Base-by-base conservation (phyloP, 345 rosid genomes). In the Sisymbrium altissimum region DNA sequence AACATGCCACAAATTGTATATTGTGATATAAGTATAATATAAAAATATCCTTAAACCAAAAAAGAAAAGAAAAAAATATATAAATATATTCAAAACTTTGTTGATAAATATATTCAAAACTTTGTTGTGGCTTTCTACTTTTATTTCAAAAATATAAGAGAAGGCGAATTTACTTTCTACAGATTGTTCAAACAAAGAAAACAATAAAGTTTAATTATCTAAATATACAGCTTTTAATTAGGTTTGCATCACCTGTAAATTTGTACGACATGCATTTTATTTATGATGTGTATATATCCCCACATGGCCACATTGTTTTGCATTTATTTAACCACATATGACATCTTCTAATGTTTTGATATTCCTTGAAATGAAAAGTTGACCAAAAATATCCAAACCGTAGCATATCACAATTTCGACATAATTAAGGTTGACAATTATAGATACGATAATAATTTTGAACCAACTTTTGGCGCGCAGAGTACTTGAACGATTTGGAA, bases 401-500 rank as follows among this genome's bases (percentile, higher is more conserved):
- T n/a, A 68, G 18, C 15, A 18, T 3, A 4, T 5, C 0, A 15
- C 9, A 40, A 72, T 29, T 52, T 63, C 11, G 4, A 25, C 6
- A 1, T 50, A 40, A 18, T 8, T 30, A 48, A 44, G 55, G 6
- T 41, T 66, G 53, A 63, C 13, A 41, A 19, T 3, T 21, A 23
- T n/a, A 41, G 19, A 30, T 1, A n/a, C 45, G 27, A 11, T 54
- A 54, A 12, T 32, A 38, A 33, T 0, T 3, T 15, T 45, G 1
- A 67, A 21, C 14, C 1, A 58, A 38, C 41, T 23, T 27, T 68
- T 43, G 80, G 66, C 6, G 50, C 59, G 8, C 62, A 91, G 97
- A 90, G 25, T 93, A 93, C 57, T 76, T 90, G 74, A 89, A 90
- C 60, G 92, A 93, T 45, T 53, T 78, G 1, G 86, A 81, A 68